Evolutionary conservation across 2,329 filamentous ascomycete genomes (phyloP), one percentile per base, ranked within the genome.

Genomic region (Clarireedia sp.): DNA sequence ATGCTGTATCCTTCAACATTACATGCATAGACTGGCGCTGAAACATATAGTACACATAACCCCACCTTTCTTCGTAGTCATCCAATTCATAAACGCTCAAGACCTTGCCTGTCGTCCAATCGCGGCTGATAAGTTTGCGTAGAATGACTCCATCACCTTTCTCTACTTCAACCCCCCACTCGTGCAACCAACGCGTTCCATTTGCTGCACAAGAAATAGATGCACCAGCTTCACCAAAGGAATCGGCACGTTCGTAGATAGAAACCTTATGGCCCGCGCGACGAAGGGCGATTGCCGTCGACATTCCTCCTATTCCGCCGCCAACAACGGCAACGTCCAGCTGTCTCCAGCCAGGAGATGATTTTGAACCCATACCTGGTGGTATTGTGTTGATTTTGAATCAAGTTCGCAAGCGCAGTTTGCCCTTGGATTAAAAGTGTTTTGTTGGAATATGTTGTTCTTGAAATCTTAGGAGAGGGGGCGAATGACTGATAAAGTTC

Each of bases 151-250:
- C 82, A 55, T 86, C 80, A 3, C 82, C 84, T 63, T 80, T 81
- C 14, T 70, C 72, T 1, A 87, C 72, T 62, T 87, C 81, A 1
- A 87, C 81, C 0, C 72, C 72, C 84, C 84, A 87, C 66, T 85
- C 81, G 59, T 84, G 78, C 8, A 87, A 71, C 82, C 83, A 87
- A 36, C 82, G 75, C 1, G 83, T 83, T 10, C 83, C 84, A 62
- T 87, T 87, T 3, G 84, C 82, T 1, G 83, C 84, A 62, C 82
- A 86, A 0, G 81, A 85, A 0, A 86, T 75, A 0, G 82, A 85
- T 0, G 82, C 82, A 9, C 84, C 84, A 0, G 84, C 82, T 65
- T 87, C 84, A 14, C 82, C 81, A 0, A 76, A 81, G 60, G 81
- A 87, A 66, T 87, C 81, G 26, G 76, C 74, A 23, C 78, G 78